phyloP scores from a whole-genome alignment of 108 stramenopile genomes.

The Nitzschia sp. region DNA sequence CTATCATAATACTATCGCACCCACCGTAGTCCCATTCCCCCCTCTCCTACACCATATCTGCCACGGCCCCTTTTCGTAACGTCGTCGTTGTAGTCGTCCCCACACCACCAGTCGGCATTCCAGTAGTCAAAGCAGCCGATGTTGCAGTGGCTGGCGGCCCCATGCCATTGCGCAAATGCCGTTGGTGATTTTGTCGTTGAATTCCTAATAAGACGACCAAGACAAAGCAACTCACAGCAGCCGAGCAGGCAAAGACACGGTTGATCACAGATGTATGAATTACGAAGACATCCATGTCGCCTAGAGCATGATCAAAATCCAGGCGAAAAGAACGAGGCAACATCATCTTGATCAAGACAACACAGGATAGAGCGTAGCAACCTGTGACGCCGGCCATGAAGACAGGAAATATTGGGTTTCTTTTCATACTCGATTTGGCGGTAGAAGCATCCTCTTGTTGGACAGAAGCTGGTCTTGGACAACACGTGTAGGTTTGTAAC shows the following conservation, averaged over 20 bases:
- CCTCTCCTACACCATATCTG: not conserved
- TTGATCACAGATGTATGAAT: constrained; percentile 54
- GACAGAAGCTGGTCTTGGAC: not conserved
- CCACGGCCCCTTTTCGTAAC: no score
- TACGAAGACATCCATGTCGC: constrained; percentile 41
- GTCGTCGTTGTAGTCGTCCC: not conserved
- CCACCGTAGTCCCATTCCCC: no score
- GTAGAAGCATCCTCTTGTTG: not conserved
- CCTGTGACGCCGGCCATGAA: constrained; percentile 46
- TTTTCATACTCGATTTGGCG: not conserved
- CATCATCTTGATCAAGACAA: constrained; percentile 69
- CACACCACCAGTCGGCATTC: constrained; percentile 2
- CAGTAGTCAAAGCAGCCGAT: no score
- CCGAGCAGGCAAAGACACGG: constrained; percentile 51
- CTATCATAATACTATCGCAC: no score
- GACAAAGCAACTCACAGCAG: constrained; percentile 42
- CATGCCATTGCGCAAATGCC: constrained; percentile 27
- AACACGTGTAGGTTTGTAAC: constrained; percentile 6
- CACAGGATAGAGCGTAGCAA: constrained; percentile 73
- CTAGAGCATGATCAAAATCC: constrained; percentile 58
- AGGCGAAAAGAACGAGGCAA: constrained; percentile 56
- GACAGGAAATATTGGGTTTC: not conserved
- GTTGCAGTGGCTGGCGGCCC: no score
- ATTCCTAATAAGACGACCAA: constrained; percentile 68
- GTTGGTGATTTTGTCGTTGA: constrained; percentile 63